phyloP scores from a whole-genome alignment of 2,329 filamentous ascomycete genomes.

The Hypomyces rosellus region DNA sequence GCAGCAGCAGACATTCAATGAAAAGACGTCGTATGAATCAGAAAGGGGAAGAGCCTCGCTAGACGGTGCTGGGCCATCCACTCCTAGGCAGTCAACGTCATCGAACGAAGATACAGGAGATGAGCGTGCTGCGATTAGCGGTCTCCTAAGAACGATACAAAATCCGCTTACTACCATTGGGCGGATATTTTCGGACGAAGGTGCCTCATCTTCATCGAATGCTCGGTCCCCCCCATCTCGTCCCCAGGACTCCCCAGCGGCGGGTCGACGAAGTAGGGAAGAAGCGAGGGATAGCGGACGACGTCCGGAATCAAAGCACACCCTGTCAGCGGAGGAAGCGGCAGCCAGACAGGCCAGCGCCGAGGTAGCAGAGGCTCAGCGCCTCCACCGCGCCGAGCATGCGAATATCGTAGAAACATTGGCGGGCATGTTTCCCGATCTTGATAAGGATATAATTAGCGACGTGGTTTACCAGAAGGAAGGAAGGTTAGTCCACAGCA shows the following conservation, averaged over 20 bases:
- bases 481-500: constrained; percentile 61
- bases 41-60: constrained; percentile 36
- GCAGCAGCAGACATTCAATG: constrained; percentile 35
- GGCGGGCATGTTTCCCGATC: constrained; percentile 91
- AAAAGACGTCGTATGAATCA: constrained; percentile 33
- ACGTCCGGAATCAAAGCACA: constrained; percentile 32
- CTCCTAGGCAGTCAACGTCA: constrained; percentile 48
- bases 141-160: constrained; percentile 84
- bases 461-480: constrained; percentile 96
- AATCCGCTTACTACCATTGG: constrained; percentile 86
- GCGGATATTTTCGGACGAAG: constrained; percentile 78
- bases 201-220: constrained; percentile 34
- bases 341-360: constrained; percentile 86
- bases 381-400: constrained; percentile 79
- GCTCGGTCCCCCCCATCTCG: constrained; percentile 26
- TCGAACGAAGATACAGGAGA: constrained; percentile 54
- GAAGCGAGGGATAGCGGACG: constrained; percentile 16
- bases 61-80: constrained; percentile 29
- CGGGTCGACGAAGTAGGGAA: neutral
- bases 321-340: constrained; percentile 72
- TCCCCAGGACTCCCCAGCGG: constrained; percentile 2
- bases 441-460: constrained; percentile 90
- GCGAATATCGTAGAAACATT: constrained; percentile 88
- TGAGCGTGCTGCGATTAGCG: constrained; percentile 75
- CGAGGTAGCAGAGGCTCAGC: constrained; percentile 79